phyloP scores from a whole-genome alignment of 2,329 filamentous ascomycete genomes.

The Alternaria novae-zelandiae region DNA sequence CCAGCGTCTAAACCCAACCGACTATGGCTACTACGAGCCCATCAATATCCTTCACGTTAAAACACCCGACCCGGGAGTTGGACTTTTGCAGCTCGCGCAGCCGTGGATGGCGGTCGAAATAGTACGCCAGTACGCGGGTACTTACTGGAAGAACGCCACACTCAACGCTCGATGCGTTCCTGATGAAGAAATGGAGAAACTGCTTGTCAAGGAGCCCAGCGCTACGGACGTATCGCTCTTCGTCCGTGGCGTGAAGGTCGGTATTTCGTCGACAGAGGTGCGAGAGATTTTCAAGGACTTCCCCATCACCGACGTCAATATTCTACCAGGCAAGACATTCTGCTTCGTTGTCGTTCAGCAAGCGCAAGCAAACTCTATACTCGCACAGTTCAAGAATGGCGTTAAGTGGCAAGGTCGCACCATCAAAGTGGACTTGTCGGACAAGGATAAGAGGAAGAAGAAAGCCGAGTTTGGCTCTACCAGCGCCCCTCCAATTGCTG shows the following conservation, averaged over 20 bases:
- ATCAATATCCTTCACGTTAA: background rate
- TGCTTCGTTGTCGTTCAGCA: background rate
- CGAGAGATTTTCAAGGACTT: background rate
- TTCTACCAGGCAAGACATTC: background rate
- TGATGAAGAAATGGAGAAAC: background rate
- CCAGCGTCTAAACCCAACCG: accelerated
- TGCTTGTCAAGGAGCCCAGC: background rate
- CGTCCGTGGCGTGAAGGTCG: background rate
- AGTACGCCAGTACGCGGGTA: background rate
- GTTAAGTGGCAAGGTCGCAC: background rate
- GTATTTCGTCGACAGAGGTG: background rate
- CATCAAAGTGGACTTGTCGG: background rate
- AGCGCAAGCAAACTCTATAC: background rate
- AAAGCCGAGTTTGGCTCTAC: background rate
- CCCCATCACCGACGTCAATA: background rate
- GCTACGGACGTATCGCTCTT: background rate
- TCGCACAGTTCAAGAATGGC: background rate
- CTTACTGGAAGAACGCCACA: background rate
- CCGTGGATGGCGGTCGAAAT: background rate
- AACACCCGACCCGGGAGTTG: background rate
- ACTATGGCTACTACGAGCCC: background rate
- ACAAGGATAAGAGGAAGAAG: background rate
- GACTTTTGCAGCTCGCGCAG: background rate
- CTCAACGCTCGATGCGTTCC: background rate
- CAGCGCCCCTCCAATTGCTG: accelerated